These are phyloP conservation scores for Aspergillus awamori DNA, from an alignment of 2,329 filamentous ascomycete genomes.

Conservation along the genomic window DNA sequence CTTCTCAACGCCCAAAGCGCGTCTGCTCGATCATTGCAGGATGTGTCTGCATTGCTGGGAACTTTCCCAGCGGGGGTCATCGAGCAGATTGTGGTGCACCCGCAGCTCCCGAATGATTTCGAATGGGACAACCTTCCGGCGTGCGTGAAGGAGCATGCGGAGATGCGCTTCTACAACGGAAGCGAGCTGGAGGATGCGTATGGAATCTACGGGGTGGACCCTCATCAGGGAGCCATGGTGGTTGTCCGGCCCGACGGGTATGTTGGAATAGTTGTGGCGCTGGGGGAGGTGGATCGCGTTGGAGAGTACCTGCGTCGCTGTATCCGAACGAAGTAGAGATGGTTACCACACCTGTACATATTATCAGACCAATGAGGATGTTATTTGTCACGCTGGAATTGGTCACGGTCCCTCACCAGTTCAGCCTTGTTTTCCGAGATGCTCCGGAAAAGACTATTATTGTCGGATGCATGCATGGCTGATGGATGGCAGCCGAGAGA, in stretches of 20 bases:
- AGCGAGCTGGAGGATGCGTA: constrained; percentile 37
- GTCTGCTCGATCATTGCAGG: constrained; percentile 26
- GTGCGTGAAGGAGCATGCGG: constrained; percentile 32
- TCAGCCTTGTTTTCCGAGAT: background rate
- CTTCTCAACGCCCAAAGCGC: constrained; percentile 30
- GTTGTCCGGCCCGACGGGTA: constrained; percentile 43
- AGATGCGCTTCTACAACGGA: constrained; percentile 37
- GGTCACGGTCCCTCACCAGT: background rate
- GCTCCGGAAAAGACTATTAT: background rate
- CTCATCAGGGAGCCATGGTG: constrained; percentile 30
- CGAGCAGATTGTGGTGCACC: constrained; percentile 37
- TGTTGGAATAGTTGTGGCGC: constrained; percentile 28
- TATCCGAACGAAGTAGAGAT: background rate
- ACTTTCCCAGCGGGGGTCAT: constrained; percentile 29
- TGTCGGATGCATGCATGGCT: background rate
- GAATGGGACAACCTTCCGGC: constrained; percentile 34
- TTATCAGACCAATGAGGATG: no score
- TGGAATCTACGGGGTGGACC: constrained; percentile 34
- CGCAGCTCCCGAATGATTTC: constrained; percentile 25
- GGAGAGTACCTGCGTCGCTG: constrained; percentile 24
- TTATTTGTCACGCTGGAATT: background rate
- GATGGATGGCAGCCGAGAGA: background rate
- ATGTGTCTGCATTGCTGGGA: constrained; percentile 19
- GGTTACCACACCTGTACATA: background rate
- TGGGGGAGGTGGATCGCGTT: constrained; percentile 26